phyloP scores from a whole-genome alignment of 2,329 filamentous ascomycete genomes.

The Pestalotiopsis sp. region DNA sequence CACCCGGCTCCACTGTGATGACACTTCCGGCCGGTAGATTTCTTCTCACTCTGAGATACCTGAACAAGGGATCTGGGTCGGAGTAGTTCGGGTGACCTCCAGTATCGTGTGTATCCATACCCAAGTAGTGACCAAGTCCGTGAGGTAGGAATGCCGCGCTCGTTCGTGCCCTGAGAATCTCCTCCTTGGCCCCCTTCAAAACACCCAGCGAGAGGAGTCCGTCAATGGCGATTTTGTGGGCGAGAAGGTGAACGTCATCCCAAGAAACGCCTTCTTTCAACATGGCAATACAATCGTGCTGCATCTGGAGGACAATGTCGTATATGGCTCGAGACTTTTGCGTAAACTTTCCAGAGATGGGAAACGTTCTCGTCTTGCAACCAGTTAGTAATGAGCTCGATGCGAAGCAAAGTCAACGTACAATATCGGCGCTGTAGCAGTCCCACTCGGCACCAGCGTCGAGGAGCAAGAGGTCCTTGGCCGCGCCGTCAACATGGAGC shows the following conservation, averaged over 20 bases:
- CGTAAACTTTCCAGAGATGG: conserved; percentile 72
- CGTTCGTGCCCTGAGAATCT: conserved; percentile 77
- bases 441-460: conserved; percentile 81
- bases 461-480: conserved; percentile 78
- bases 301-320: conserved; percentile 84
- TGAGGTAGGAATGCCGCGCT: conserved; percentile 91
- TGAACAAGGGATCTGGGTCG: conserved; percentile 83
- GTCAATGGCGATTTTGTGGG: conserved; percentile 80
- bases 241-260: conserved; percentile 79
- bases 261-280: conserved; percentile 76
- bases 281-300: conserved; percentile 72
- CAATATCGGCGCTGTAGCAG: conserved; percentile 71
- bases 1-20: conserved; percentile 92
- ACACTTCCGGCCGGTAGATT: conserved; percentile 76
- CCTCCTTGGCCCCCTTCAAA: conserved; percentile 66
- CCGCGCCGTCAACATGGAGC: conserved; percentile 42
- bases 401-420: conserved; percentile 32
- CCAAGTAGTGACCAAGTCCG: conserved; percentile 86
- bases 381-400: not conserved
- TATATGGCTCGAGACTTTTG: conserved; percentile 75
- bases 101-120: conserved; percentile 90
- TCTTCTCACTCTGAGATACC: conserved; percentile 80
- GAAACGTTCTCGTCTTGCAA: conserved; percentile 80
- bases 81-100: conserved; percentile 76
- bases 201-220: conserved; percentile 78